These are phyloP conservation scores for Hypoxylon lenormandii DNA, from an alignment of 495 filamentous ascomycete genomes.

Conservation along the genomic window DNA sequence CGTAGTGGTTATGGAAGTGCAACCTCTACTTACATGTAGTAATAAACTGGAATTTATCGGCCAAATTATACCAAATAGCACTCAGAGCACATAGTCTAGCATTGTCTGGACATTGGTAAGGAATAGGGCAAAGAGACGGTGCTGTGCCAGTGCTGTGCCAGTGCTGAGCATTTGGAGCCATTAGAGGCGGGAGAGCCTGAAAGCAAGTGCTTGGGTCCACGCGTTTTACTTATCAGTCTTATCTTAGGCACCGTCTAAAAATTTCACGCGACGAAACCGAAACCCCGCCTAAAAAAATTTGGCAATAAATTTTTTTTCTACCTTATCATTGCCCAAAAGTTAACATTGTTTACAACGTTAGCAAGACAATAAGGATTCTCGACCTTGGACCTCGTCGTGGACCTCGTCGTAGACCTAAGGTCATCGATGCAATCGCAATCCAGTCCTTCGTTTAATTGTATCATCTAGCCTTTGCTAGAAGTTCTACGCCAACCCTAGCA, in stretches of 20 bases:
- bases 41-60: too few species aligned
- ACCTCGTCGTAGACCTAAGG: slow-evolving; percentile 40
- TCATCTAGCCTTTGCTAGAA: neutral
- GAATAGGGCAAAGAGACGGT: too few species aligned
- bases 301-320: slow-evolving; percentile 21
- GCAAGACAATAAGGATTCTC: slow-evolving; percentile 9
- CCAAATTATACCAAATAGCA: too few species aligned
- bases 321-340: slow-evolving; percentile 25
- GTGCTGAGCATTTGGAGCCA: too few species aligned
- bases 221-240: neutral
- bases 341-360: slow-evolving; percentile 1
- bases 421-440: slow-evolving; percentile 42
- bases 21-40: too few species aligned
- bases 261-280: slow-evolving; percentile 23
- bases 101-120: too few species aligned
- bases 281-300: slow-evolving; percentile 33
- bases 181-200: too few species aligned
- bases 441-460: slow-evolving; percentile 11
- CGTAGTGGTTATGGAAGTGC: too few species aligned
- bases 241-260: slow-evolving; percentile 14
- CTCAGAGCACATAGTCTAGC: too few species aligned
- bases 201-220: neutral
- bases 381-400: slow-evolving; percentile 35
- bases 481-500: neutral
- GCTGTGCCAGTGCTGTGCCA: too few species aligned